Percentiles rank a stretch among this genome's conserved stretches.
phyloP scores from a whole-genome alignment of 768 basidiomycete species.

The Suillus paluster region DNA sequence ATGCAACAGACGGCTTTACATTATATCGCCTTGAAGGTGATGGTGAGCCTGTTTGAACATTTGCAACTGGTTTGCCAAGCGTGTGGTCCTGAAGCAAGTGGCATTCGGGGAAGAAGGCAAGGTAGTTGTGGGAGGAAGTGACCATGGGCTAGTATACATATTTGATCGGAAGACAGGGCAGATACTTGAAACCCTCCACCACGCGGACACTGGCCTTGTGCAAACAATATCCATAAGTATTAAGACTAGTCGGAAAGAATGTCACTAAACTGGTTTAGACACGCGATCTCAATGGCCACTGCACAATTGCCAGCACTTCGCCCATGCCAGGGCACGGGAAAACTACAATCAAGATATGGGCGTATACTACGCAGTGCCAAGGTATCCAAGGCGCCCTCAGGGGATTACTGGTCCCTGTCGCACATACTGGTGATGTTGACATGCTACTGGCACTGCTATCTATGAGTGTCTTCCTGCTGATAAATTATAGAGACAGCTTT shows the following conservation, averaged over 20 bases:
- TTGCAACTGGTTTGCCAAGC: conserved; percentile 1
- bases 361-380: neutral
- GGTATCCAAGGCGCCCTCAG: neutral
- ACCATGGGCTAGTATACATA: conserved; percentile 8
- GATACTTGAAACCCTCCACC: conserved; percentile 1
- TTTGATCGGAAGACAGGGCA: conserved; percentile 12
- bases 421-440: too few relatives aligned
- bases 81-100: conserved; percentile 14
- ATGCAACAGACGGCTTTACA: conserved; percentile 12
- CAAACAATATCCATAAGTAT: conserved; percentile 2
- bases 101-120: conserved; percentile 12
- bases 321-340: neutral
- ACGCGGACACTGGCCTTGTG: neutral
- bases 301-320: conserved; percentile 12
- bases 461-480: too few relatives aligned
- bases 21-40: conserved; percentile 8
- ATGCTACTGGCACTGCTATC: too few relatives aligned
- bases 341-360: conserved; percentile 7
- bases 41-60: neutral
- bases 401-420: too few relatives aligned
- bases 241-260: neutral
- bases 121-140: conserved; percentile 13
- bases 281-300: neutral
- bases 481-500: too few relatives aligned
- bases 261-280: conserved; percentile 1